Conservation (phyloP, 805 yeast species). For the Yarrowia phangngaensis region DNA sequence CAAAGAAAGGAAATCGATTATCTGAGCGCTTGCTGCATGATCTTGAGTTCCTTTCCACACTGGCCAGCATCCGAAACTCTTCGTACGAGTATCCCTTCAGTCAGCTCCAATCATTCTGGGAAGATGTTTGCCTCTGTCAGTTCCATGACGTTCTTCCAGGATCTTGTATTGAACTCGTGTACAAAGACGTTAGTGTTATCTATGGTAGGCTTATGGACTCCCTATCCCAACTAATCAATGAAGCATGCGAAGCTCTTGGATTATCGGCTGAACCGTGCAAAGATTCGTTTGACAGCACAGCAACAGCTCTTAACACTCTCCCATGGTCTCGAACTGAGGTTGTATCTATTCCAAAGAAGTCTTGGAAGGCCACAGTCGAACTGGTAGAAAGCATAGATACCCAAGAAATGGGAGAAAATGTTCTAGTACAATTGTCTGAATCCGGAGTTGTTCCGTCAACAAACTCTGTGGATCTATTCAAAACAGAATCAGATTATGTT, state of each 20-base stretch:
- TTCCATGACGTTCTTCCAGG: constrained; percentile 99
- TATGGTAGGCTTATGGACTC: constrained; percentile 53
- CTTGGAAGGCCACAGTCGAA: constrained; percentile 14
- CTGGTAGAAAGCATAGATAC: constrained; percentile 43
- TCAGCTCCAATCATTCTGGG: constrained; percentile 74
- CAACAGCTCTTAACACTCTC: constrained; percentile 49
- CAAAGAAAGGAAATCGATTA: constrained; percentile 73
- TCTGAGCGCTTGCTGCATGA: constrained; percentile 78
- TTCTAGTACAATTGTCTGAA: constrained; percentile 44
- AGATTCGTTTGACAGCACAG: constrained; percentile 8
- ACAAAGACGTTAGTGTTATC: constrained; percentile 84
- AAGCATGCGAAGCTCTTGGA: constrained; percentile 49
- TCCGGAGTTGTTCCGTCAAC: constrained; percentile 1
- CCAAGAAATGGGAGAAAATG: constrained; percentile 42
- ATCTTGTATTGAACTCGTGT: constrained; percentile 89
- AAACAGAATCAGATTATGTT: constrained; percentile 6
- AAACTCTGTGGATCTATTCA: constrained; percentile 5
- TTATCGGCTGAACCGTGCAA: constrained; percentile 29
- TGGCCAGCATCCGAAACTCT: constrained; percentile 56
- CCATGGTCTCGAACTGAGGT: constrained; percentile 61
- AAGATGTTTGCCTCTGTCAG: constrained; percentile 81
- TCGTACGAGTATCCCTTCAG: constrained; percentile 67
- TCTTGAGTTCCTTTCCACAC: constrained; percentile 75
- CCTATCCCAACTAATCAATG: constrained; percentile 51
- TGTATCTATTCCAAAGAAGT: constrained; percentile 39